A percentile compares a stretch with the other conserved stretches of the same genome.
Conservation (phyloP, 2,329 filamentous ascomycete genomes). For the Corniculantispora saksenae region DNA sequence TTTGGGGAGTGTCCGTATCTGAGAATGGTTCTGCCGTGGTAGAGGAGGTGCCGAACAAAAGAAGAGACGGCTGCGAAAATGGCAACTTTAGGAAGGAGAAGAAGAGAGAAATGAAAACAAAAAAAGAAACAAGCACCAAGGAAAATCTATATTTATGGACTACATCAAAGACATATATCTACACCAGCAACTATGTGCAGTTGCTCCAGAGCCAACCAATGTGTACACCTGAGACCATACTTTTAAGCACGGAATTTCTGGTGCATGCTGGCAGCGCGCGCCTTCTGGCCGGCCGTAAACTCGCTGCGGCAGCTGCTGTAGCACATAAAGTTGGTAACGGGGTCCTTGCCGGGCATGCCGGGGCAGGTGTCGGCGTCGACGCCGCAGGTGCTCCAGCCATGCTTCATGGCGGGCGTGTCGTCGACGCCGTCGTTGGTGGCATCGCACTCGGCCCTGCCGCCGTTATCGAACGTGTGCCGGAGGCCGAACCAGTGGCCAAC, state of each 20-base stretch:
- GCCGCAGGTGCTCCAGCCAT: slow-evolving; percentile 35
- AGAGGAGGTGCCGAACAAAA: not conserved
- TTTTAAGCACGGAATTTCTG: not conserved
- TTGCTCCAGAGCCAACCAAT: not conserved
- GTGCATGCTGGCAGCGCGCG: not conserved
- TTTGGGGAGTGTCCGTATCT: slow-evolving; percentile 12
- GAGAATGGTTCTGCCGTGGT: not conserved
- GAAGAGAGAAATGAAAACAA: not conserved
- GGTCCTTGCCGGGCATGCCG: slow-evolving; percentile 32
- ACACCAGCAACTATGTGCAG: not conserved
- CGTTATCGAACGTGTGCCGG: slow-evolving; percentile 45
- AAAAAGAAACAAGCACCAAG: not conserved
- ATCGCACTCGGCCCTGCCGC: slow-evolving; percentile 36
- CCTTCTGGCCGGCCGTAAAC: not conserved
- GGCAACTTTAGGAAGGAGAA: not conserved
- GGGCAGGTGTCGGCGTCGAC: slow-evolving; percentile 37
- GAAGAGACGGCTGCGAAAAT: no score
- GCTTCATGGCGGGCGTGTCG: not conserved
- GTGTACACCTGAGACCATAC: not conserved
- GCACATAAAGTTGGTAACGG: slow-evolving; percentile 42
- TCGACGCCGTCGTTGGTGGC: slow-evolving; percentile 35
- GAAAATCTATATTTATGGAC: not conserved
- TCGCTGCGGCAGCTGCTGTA: slow-evolving; percentile 28
- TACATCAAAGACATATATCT: not conserved
- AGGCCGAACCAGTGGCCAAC: slow-evolving; percentile 53